Percentiles rank a stretch among this genome's conserved stretches.
These are phyloP conservation scores for Taphrina betulina DNA, from an alignment of 1,139 yeast genomes.

Conservation along the genomic window DNA sequence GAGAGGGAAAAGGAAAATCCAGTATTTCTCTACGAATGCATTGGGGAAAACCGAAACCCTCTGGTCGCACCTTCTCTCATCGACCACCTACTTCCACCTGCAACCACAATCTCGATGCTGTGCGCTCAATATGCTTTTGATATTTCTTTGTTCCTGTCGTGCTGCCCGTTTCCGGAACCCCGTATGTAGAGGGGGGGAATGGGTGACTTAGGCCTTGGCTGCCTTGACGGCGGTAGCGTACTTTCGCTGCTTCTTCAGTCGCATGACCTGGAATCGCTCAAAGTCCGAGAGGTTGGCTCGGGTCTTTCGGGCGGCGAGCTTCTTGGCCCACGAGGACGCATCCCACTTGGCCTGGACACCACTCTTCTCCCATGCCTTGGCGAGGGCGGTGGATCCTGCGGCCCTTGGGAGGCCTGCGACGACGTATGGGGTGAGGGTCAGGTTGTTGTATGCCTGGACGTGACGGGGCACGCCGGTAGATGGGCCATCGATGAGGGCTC, in stretches of 20 bases:
- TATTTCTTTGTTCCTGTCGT: neutral
- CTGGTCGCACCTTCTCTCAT: neutral
- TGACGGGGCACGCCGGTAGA: conserved; percentile 83
- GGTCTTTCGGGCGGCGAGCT: conserved; percentile 90
- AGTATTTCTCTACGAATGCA: conserved; percentile 2
- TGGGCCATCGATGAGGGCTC: conserved; percentile 97
- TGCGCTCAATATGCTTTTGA: conserved; percentile 11
- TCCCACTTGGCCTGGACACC: conserved; percentile 90
- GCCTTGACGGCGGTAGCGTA: conserved; percentile 22
- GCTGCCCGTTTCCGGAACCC: neutral
- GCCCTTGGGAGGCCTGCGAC: conserved; percentile 89
- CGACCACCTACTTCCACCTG: neutral
- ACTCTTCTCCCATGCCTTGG: conserved; percentile 92
- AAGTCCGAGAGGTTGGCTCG: conserved; percentile 92
- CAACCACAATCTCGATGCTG: neutral
- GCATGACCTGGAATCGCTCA: conserved; percentile 95
- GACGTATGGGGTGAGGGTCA: conserved; percentile 89
- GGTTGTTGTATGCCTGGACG: conserved; percentile 80
- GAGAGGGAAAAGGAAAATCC: conserved; percentile 17
- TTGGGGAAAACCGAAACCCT: conserved; percentile 15
- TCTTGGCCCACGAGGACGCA: conserved; percentile 94
- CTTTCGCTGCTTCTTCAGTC: conserved; percentile 48
- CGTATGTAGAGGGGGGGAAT: neutral
- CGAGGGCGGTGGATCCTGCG: conserved; percentile 78
- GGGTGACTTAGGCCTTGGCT: conserved; percentile 17